phyloP scores from a whole-genome alignment of 1,284 basidiomycete species.

The Neonothopanus nambi region DNA sequence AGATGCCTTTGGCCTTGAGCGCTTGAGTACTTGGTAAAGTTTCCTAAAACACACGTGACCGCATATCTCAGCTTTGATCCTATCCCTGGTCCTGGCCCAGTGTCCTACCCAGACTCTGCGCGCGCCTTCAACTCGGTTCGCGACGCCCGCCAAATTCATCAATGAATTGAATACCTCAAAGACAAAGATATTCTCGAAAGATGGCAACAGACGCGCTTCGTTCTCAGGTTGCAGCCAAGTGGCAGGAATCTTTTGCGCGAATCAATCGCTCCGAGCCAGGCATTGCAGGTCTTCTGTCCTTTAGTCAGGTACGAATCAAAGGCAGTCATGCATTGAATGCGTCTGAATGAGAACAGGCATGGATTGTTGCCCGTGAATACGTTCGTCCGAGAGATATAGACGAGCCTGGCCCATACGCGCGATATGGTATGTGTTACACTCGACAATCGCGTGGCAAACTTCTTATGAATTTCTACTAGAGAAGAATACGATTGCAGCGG shows the following conservation, averaged over 20 bases:
- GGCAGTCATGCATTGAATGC: neutral
- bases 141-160: too few relatives aligned
- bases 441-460: neutral
- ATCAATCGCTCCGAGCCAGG: conserved; percentile 64
- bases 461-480: conserved; percentile 37
- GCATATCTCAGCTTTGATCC: too few relatives aligned
- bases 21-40: too few relatives aligned
- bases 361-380: conserved; percentile 57
- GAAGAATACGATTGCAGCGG: conserved; percentile 45
- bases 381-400: conserved; percentile 57
- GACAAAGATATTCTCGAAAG: neutral
- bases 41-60: too few relatives aligned
- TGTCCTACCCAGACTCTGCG: too few relatives aligned
- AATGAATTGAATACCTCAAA: too few relatives aligned
- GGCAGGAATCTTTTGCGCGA: conserved; percentile 67
- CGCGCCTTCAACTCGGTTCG: too few relatives aligned
- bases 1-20: too few relatives aligned
- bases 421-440: neutral
- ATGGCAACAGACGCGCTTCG: conserved; percentile 60
- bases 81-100: too few relatives aligned
- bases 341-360: conserved; percentile 48
- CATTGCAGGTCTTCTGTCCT: conserved; percentile 63
- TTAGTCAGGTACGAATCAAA: conserved; percentile 53
- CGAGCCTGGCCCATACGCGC: conserved; percentile 16
- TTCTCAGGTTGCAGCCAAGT: conserved; percentile 66